Base-by-base conservation (phyloP, 2,329 filamentous ascomycete species). In the Colletotrichum theobromicola region DNA sequence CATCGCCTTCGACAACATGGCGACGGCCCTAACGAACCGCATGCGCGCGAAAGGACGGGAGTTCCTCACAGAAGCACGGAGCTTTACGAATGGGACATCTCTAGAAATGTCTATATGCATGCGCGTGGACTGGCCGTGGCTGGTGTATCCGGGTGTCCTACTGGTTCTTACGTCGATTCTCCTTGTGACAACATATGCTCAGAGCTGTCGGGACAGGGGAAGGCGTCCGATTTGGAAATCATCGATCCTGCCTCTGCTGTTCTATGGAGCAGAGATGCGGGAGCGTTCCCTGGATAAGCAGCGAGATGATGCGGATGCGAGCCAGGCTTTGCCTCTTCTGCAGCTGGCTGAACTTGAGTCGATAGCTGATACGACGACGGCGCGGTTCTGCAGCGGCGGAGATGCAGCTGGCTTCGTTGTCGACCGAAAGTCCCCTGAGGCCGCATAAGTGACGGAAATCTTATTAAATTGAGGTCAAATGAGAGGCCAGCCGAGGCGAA, bases 91-190 rank as follows among this genome's bases (percentile, higher is more conserved):
- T 50, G 42, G 42, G 42, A 50, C 42, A 13, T 12, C n/a, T 13
- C 3, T 50, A 2, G 42, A 50, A 21, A 21, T 13, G 15, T 57
- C 53, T 8, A 28, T 57, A 15, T 57, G 53, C 24, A 57, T 57
- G 16, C 53, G 53, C 21, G 9, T 57, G 13, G 53, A 57, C 24
- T 57, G 53, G 53, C 53, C 53, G 18, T 57, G 53, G 53, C 53
- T 57, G 24, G 53, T 57, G 21, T 57, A 57, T 57, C 53, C 53
- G 21, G 53, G 53, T 24, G 24, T 6, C 26, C 24, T 57, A 4
- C 26, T 57, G 13, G 26, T 28, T 18, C 53, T 57, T 7, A 57
- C 53, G 13, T 24, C 24, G 0, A 2, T 24, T 57, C 24, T 57
- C 4, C 53, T 57, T 16, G 53, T 4, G 3, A 1, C 5, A 12